Conservation (phyloP, 2,329 filamentous ascomycete genomes). For the Sclerotinia glacialis region DNA sequence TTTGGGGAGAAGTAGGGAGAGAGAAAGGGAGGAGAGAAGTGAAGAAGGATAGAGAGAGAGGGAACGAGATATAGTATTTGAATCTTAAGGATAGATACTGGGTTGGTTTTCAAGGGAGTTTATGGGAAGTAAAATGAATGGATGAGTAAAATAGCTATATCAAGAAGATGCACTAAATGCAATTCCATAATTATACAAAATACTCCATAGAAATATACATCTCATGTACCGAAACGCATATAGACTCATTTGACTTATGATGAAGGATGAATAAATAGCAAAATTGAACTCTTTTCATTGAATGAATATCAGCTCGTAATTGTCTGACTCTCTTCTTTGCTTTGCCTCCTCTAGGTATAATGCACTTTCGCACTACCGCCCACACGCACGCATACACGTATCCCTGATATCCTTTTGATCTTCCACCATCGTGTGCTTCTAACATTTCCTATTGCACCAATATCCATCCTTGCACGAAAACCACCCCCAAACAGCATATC, state of each 20-base stretch:
- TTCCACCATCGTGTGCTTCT: neutral
- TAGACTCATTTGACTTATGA: neutral
- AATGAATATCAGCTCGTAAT: constrained; percentile 9
- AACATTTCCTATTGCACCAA: too few relatives aligned
- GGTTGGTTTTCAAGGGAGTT: neutral
- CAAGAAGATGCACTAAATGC: neutral
- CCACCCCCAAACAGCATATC: neutral
- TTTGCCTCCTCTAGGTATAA: constrained; percentile 1
- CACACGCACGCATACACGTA: neutral
- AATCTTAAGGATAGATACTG: too few relatives aligned
- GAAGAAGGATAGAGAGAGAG: too few relatives aligned
- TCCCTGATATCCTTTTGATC: neutral
- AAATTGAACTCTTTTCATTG: neutral
- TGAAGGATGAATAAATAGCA: neutral
- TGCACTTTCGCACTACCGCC: neutral
- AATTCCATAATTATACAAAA: neutral
- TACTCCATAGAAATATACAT: neutral
- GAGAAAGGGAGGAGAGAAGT: too few relatives aligned
- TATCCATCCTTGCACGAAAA: neutral
- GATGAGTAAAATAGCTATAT: too few relatives aligned
- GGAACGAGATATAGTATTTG: too few relatives aligned
- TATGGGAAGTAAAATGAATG: neutral
- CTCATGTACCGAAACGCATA: neutral
- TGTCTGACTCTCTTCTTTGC: neutral
- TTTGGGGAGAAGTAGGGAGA: too few relatives aligned